Conservation (phyloP, 148 eudicot genomes). For the Rhododendron molle region DNA sequence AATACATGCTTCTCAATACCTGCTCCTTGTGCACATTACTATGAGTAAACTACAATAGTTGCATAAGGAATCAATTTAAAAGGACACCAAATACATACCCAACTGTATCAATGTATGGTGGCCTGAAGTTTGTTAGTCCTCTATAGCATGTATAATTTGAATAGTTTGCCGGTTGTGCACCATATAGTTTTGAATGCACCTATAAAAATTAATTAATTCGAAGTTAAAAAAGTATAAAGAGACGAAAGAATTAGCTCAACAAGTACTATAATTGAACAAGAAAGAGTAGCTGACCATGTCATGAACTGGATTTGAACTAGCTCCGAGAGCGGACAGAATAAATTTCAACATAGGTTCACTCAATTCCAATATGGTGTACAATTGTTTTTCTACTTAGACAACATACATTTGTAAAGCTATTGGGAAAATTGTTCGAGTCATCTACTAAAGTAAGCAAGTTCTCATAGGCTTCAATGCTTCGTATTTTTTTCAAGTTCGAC, state of each 20-base stretch:
- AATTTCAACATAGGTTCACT: too few species aligned
- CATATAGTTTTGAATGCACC: constrained; percentile 27
- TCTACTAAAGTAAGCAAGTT: too few species aligned
- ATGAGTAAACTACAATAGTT: too few species aligned
- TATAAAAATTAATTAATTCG: not conserved
- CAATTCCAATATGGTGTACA: too few species aligned
- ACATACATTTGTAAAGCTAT: too few species aligned
- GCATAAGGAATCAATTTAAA: not conserved
- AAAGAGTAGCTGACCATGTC: not conserved
- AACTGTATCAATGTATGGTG: constrained; percentile 12
- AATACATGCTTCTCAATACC: not conserved
- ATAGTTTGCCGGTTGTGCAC: constrained; percentile 19
- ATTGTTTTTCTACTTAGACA: too few species aligned
- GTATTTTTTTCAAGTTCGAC: too few species aligned
- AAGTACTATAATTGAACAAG: not conserved
- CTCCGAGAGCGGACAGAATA: too few species aligned
- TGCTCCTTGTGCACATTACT: not conserved
- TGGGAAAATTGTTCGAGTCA: too few species aligned
- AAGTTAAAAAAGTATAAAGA: not conserved
- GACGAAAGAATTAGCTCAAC: not conserved
- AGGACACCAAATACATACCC: constrained; percentile 14
- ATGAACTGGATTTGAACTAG: too few species aligned
- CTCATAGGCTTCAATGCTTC: too few species aligned
- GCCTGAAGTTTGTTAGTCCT: constrained; percentile 14
- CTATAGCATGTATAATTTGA: constrained; percentile 29